Percentiles rank a stretch among this genome's conserved stretches.
Conservation (phyloP, 2,329 filamentous ascomycete genomes). For the Trichoderma sp. region DNA sequence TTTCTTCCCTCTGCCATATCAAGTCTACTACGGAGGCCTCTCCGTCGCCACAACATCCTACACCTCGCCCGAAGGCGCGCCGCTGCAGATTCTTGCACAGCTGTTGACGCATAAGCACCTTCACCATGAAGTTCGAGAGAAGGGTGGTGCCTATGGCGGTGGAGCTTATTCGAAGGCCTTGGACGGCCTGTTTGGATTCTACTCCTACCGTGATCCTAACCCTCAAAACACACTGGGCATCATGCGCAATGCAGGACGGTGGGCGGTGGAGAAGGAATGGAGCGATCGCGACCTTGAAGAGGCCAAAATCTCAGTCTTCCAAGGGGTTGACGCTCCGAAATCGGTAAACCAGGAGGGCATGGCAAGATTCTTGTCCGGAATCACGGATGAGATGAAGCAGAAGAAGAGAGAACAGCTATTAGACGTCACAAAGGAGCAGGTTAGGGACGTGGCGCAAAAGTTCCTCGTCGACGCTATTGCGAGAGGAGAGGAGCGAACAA, state of each 20-base stretch:
- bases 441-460: slow-evolving; percentile 75
- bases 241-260: slow-evolving; percentile 77
- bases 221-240: slow-evolving; percentile 83
- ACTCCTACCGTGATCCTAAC: slow-evolving; percentile 95
- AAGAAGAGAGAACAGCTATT: slow-evolving; percentile 77
- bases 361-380: slow-evolving; percentile 76
- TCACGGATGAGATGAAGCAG: slow-evolving; percentile 88
- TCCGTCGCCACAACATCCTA: slow-evolving; percentile 84
- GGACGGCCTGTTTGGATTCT: slow-evolving; percentile 87
- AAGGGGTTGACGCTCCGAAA: slow-evolving; percentile 82
- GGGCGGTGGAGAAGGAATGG: slow-evolving; percentile 81
- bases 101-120: slow-evolving; percentile 94
- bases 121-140: slow-evolving; percentile 96
- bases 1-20: slow-evolving; percentile 92
- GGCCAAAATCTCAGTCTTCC: slow-evolving; percentile 93
- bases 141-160: slow-evolving; percentile 93
- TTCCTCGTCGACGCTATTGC: slow-evolving; percentile 70
- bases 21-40: slow-evolving; percentile 90
- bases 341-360: slow-evolving; percentile 87
- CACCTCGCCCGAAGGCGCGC: slow-evolving; percentile 68
- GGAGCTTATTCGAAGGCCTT: slow-evolving; percentile 79
- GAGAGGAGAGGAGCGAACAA: slow-evolving; percentile 58
- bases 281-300: slow-evolving; percentile 84
- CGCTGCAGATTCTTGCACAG: slow-evolving; percentile 84
- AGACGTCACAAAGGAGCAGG: slow-evolving; percentile 78